phyloP scores from a whole-genome alignment of 257 asterid species.

The Verbena officinalis region DNA sequence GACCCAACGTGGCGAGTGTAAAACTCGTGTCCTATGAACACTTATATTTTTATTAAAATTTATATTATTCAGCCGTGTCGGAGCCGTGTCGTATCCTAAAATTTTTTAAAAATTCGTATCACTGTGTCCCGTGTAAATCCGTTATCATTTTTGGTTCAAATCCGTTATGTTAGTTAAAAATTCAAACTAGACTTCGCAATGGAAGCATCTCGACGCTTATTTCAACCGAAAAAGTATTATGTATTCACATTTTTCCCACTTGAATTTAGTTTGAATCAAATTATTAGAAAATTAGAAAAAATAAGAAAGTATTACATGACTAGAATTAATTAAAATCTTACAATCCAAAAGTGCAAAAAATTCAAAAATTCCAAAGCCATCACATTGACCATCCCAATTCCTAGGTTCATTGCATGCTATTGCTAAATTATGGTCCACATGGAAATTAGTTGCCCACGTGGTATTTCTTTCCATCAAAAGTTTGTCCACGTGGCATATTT shows the following conservation, averaged over 20 bases:
- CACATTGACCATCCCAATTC: slow-evolving; percentile 38
- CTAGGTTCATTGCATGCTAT: slow-evolving; percentile 28
- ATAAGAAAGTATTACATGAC: neutral
- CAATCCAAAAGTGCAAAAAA: slow-evolving; percentile 11
- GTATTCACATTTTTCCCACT: neutral
- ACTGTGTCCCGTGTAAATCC: too few relatives aligned
- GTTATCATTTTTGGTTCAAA: too few relatives aligned
- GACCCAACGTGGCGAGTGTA: too few relatives aligned
- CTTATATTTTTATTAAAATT: too few relatives aligned
- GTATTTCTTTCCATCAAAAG: neutral
- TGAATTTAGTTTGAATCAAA: neutral
- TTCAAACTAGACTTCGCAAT: neutral
- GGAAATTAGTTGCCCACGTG: slow-evolving; percentile 23
- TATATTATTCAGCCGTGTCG: too few relatives aligned
- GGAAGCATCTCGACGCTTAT: neutral
- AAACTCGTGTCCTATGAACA: too few relatives aligned
- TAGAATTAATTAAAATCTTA: neutral
- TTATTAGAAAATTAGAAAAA: too few relatives aligned
- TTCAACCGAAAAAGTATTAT: neutral
- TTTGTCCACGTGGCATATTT: slow-evolving; percentile 27
- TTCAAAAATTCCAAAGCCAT: slow-evolving; percentile 37
- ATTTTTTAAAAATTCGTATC: too few relatives aligned
- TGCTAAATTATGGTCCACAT: slow-evolving; percentile 18
- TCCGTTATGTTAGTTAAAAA: neutral
- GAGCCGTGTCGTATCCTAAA: too few relatives aligned